Evolutionary conservation across 495 filamentous ascomycete species (phyloP), one percentile per base, ranked within the genome.

Genomic region (Lasiosphaeria miniovina): DNA sequence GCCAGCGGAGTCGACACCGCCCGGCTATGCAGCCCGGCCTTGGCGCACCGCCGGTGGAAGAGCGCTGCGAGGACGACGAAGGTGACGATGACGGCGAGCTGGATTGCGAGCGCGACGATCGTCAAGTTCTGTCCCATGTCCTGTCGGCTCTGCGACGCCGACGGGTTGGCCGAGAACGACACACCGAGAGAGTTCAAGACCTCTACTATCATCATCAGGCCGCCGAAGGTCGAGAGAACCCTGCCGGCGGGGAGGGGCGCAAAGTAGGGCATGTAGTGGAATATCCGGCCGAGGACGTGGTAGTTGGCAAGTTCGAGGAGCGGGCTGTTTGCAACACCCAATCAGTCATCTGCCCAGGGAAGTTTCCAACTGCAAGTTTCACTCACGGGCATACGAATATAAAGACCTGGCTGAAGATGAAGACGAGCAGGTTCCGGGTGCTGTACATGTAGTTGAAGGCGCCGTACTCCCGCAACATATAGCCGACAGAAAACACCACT

Each of bases 291-390:
- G 36, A 76, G 72, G 59, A 76, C 53, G 58, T 74, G 70, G 64
- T 74, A 74, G 63, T 76, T 74, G 34, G 72, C 64, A 14, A 76
- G 68, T 57, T 74, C 69, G 46, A 76, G 69, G n/a, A 74, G 64
- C 4, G 74, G 74, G 0, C 74, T 74, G 54, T 32, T 7, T 24
- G 4, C 6, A 8, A 8, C 24, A 33, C 33, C 2, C 4, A 3
- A 24, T 24, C 24, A 24, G 24, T 24, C 24, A 24, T 24, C 24
- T 24, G 1, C 24, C 24, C 24, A 24, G 24, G 2, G 24, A 24
- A 2, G 24, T 24, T 0, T 24, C 24, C 2, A 2, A 2, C 24
- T 24, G 24, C 24, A 24, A 24, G 0, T 1, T 24, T 10, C 4
- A 65, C 72, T 62, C 49, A 74, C 74, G 72, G 74, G 46, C 63